Conservation (phyloP, 73 alveolate species). For the Paramecium caudatum region DNA sequence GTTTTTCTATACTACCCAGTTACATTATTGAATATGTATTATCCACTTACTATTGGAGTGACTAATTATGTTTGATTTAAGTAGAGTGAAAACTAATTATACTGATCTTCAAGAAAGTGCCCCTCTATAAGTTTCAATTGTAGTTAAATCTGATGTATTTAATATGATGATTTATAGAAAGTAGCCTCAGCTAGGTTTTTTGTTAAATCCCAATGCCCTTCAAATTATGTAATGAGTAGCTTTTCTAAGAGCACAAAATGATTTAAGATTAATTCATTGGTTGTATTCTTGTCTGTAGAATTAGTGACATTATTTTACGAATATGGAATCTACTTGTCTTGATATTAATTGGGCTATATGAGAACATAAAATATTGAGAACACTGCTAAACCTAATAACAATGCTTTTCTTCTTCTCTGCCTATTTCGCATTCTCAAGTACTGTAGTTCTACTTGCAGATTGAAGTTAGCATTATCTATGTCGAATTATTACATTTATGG, state of each 20-base stretch:
- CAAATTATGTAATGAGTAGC: neutral
- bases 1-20: neutral
- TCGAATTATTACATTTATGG: neutral
- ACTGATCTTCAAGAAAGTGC: neutral
- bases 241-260: neutral
- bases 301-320: conserved; percentile 5
- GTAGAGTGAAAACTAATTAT: neutral
- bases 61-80: neutral
- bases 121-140: neutral
- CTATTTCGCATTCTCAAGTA: neutral
- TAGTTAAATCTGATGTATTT: neutral
- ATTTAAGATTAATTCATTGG: neutral
- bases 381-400: neutral
- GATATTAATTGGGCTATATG: neutral
- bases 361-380: conserved; percentile 1
- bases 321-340: neutral
- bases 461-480: neutral
- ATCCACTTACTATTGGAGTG: neutral
- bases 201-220: neutral
- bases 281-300: neutral
- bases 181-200: neutral
- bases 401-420: neutral
- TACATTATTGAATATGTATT: neutral
- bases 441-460: neutral
- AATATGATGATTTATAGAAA: neutral